phyloP scores from a whole-genome alignment of 2,329 filamentous ascomycete species.

The Elsinoe ampelina region DNA sequence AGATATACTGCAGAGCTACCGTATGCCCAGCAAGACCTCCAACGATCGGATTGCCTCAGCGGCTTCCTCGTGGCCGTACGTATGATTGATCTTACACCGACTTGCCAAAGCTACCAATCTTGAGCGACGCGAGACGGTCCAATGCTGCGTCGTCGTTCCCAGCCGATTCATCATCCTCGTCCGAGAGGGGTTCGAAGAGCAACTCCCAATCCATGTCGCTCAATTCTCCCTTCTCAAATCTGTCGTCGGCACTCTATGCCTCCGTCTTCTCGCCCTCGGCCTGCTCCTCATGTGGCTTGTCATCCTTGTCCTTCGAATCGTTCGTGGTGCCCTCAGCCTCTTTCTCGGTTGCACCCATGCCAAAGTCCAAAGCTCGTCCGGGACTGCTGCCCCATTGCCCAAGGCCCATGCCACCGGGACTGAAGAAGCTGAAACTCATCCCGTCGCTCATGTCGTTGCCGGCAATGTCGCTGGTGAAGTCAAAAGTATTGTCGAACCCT shows the following conservation, averaged over 20 bases:
- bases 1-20: too few relatives aligned
- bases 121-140: too few relatives aligned
- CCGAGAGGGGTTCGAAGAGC: background rate
- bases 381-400: background rate
- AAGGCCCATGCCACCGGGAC: constrained; percentile 2
- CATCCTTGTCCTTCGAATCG: background rate
- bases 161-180: too few relatives aligned
- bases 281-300: constrained; percentile 1
- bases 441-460: background rate
- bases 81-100: too few relatives aligned
- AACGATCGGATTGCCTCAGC: too few relatives aligned
- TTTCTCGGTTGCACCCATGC: background rate
- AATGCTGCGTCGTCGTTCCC: too few relatives aligned
- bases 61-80: too few relatives aligned
- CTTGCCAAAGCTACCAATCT: too few relatives aligned
- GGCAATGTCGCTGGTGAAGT: background rate
- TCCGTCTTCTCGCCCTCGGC: background rate
- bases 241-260: background rate
- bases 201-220: background rate
- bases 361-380: background rate
- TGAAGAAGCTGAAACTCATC: constrained; percentile 6
- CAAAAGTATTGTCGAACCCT: background rate
- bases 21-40: too few relatives aligned
- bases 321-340: background rate
- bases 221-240: too few relatives aligned